These are phyloP conservation scores for Leptomonas pyrrhocoris DNA, from an alignment of 208 protist species.

Conservation along the genomic window DNA sequence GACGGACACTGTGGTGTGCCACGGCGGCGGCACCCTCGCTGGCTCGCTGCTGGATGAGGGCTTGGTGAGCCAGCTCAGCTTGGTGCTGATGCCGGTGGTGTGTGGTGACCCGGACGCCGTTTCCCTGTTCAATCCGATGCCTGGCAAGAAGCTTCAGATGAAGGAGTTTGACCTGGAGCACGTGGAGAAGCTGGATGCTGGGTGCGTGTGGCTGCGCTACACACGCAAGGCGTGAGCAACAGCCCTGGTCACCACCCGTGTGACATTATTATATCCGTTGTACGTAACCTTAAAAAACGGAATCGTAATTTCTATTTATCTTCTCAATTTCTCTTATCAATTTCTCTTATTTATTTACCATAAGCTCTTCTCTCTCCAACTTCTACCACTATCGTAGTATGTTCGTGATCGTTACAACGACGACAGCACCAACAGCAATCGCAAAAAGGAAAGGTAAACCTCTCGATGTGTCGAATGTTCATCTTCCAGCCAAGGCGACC, in stretches of 20 bases:
- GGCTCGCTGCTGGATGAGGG: conserved; percentile 23
- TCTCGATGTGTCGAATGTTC: conserved; percentile 10
- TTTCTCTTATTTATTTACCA: too few species aligned
- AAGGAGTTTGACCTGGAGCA: conserved; percentile 10
- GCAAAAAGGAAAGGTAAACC: too few species aligned
- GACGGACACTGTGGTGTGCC: conserved; percentile 14
- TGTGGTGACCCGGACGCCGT: conserved; percentile 15
- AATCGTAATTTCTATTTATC: too few species aligned
- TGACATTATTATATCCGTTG: too few species aligned
- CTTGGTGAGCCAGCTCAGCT: conserved; percentile 19
- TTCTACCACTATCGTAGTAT: too few species aligned
- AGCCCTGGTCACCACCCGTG: too few species aligned
- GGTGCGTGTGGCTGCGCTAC: conserved; percentile 30
- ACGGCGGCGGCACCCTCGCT: conserved; percentile 30
- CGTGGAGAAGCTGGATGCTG: conserved; percentile 31
- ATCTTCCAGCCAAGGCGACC: conserved; percentile 15
- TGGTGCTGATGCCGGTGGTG: conserved; percentile 22
- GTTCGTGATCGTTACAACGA: too few species aligned
- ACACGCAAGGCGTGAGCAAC: conserved; percentile 6
- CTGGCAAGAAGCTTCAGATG: conserved; percentile 8
- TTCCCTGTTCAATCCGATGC: conserved; percentile 13
- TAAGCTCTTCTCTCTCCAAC: too few species aligned
- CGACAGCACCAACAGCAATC: too few species aligned
- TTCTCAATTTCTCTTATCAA: too few species aligned
- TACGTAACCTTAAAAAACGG: too few species aligned